A percentile compares a stretch with the other conserved stretches of the same genome.
phyloP scores from a whole-genome alignment of 1,284 basidiomycete genomes.

The Boletus semigastroideus region DNA sequence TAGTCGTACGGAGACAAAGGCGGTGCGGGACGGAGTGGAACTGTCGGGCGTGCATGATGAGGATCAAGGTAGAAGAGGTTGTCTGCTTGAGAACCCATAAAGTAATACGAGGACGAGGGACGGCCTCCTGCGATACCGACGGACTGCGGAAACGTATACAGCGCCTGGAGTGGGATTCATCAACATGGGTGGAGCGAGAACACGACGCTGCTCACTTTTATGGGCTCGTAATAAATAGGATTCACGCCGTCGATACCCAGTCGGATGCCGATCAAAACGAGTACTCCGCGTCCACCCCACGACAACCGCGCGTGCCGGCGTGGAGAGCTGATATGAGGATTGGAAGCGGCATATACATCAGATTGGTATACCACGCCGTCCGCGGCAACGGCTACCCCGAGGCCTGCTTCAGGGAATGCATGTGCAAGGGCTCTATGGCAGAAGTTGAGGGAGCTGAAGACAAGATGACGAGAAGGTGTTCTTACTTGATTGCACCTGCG shows the following conservation, averaged over 20 bases:
- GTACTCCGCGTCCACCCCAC: slow-evolving; percentile 86
- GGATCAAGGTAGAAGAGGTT: slow-evolving; percentile 96
- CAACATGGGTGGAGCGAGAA: neutral
- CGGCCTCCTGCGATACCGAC: slow-evolving; percentile 96
- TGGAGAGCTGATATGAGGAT: slow-evolving; percentile 42
- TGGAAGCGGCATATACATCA: slow-evolving; percentile 83
- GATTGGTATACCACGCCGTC: slow-evolving; percentile 86
- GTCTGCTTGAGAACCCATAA: slow-evolving; percentile 89
- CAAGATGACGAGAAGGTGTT: slow-evolving; percentile 9
- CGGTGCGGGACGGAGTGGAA: slow-evolving; percentile 72
- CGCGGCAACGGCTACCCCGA: slow-evolving; percentile 81
- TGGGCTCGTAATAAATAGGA: slow-evolving; percentile 90
- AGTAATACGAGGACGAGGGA: slow-evolving; percentile 96
- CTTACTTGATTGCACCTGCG: slow-evolving; percentile 89
- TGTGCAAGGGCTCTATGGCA: slow-evolving; percentile 67
- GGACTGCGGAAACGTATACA: slow-evolving; percentile 93
- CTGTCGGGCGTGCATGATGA: slow-evolving; percentile 76
- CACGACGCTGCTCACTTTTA: slow-evolving; percentile 65
- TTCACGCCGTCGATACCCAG: slow-evolving; percentile 93
- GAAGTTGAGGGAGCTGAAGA: slow-evolving; percentile 7
- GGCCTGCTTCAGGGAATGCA: slow-evolving; percentile 76
- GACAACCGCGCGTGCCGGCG: slow-evolving; percentile 32
- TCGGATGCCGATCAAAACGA: slow-evolving; percentile 85
- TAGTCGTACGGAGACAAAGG: slow-evolving; percentile 20
- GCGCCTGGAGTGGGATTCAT: slow-evolving; percentile 46